A percentile compares a stretch with the other conserved stretches of the same genome.
Evolutionary conservation across 179 eudicot genomes (phyloP).

Genomic region (Corrigiola litoralis): DNA sequence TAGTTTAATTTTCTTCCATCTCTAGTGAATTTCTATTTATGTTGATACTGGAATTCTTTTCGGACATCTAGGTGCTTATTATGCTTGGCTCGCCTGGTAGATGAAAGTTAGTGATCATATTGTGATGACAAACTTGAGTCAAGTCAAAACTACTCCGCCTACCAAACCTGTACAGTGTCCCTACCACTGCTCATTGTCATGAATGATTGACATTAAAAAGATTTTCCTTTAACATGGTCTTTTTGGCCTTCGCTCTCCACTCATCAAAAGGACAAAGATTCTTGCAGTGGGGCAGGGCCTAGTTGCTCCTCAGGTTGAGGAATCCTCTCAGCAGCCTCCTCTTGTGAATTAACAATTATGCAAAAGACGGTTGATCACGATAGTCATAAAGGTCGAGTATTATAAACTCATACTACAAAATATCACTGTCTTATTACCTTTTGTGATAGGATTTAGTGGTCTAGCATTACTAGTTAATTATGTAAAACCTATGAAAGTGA

Average conservation of each 20-base stretch:
- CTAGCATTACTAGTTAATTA: slow-evolving; percentile 8
- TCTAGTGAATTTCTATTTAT: no score
- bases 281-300: slow-evolving; percentile 15
- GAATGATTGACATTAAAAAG: neutral
- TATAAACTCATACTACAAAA: neutral
- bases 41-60: neutral
- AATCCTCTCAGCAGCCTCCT: slow-evolving; percentile 14
- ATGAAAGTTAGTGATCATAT: neutral
- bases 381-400: slow-evolving; percentile 9
- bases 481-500: slow-evolving; percentile 12
- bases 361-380: slow-evolving; percentile 9
- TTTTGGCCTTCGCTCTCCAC: neutral
- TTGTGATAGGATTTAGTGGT: slow-evolving; percentile 10
- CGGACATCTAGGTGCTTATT: slow-evolving; percentile 15
- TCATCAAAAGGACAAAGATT: slow-evolving; percentile 10
- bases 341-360: slow-evolving; percentile 16
- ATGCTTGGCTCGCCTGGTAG: neutral
- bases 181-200: slow-evolving; percentile 15
- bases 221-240: slow-evolving; percentile 8
- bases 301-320: slow-evolving; percentile 25
- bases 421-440: neutral
- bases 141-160: slow-evolving; percentile 18
- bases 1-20: no score
- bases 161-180: slow-evolving; percentile 15
- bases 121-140: neutral